Percentiles rank a stretch among this genome's conserved stretches.
Conservation (phyloP, 371 early-diverging fungal genomes). For the Mortierella sp. region DNA sequence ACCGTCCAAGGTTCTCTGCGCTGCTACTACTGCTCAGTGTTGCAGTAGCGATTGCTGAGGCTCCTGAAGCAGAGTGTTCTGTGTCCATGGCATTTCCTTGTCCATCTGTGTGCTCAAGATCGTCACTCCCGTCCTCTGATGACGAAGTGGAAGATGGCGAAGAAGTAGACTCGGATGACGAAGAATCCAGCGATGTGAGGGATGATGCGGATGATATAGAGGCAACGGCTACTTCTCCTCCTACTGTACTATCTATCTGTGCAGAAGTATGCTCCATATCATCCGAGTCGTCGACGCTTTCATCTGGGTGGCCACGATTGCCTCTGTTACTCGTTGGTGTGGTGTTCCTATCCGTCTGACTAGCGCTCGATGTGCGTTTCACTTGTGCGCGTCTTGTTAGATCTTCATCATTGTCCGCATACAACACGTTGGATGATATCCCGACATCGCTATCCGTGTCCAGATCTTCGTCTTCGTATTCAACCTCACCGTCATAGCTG, state of each 20-base stretch:
- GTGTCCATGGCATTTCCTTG: neutral
- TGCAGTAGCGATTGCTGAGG: neutral
- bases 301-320: neutral
- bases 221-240: neutral
- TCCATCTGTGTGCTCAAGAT: slow-evolving; percentile 6
- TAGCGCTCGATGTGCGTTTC: neutral
- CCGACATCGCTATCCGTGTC: slow-evolving; percentile 14
- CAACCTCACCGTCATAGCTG: slow-evolving; percentile 21
- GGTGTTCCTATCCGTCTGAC: neutral
- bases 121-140: neutral
- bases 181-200: neutral
- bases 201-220: neutral
- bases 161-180: neutral
- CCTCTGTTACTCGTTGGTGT: neutral
- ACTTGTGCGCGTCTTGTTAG: too few species aligned
- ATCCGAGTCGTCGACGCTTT: neutral
- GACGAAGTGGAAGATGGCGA: neutral
- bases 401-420: too few species aligned
- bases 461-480: slow-evolving; percentile 6
- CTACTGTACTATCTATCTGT: too few species aligned
- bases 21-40: neutral
- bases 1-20: too few species aligned
- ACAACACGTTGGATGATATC: neutral
- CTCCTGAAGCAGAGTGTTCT: neutral
- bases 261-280: too few species aligned